A percentile compares a stretch with the other conserved stretches of the same genome.
These are phyloP conservation scores for Fusarium temperatum DNA, from an alignment of 2,329 filamentous ascomycete species.

Conservation along the genomic window DNA sequence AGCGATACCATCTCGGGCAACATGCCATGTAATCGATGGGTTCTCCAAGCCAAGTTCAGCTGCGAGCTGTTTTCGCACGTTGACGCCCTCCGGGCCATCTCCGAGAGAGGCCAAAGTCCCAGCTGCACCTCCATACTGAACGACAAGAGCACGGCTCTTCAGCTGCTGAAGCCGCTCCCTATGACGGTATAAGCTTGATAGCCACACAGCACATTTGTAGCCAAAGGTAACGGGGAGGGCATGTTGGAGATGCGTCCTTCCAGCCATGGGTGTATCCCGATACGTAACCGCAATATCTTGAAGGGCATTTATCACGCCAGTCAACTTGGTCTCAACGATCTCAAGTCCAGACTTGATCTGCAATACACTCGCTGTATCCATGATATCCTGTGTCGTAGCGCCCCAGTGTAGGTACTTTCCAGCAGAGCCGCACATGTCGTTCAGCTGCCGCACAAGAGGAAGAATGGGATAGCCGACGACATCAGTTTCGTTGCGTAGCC, in stretches of 20 bases:
- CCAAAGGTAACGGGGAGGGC: conserved; percentile 66
- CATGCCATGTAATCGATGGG: conserved; percentile 66
- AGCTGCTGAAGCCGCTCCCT: conserved; percentile 57
- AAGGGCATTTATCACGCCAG: conserved; percentile 54
- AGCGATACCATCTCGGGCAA: conserved; percentile 62
- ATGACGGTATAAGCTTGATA: conserved; percentile 60
- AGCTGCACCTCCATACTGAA: conserved; percentile 66
- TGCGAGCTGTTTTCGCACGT: conserved; percentile 59
- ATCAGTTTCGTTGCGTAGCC: conserved; percentile 59
- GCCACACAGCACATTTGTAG: conserved; percentile 65
- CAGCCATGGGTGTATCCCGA: conserved; percentile 64
- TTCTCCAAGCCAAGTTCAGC: conserved; percentile 57
- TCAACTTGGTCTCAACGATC: conserved; percentile 56
- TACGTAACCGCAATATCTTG: conserved; percentile 54
- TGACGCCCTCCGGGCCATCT: conserved; percentile 54
- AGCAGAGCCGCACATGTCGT: conserved; percentile 13
- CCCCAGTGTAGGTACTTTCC: conserved; percentile 64
- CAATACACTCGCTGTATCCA: conserved; percentile 63
- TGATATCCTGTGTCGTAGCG: conserved; percentile 67
- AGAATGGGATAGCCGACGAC: conserved; percentile 65
- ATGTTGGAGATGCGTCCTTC: conserved; percentile 66
- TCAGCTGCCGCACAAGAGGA: conserved; percentile 58
- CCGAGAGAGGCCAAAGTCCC: conserved; percentile 62
- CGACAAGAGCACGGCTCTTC: conserved; percentile 56
- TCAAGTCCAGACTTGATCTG: conserved; percentile 61